A percentile compares a stretch with the other conserved stretches of the same genome.
Conservation (phyloP, 2,329 filamentous ascomycete species). For the Talaromyces sp. region DNA sequence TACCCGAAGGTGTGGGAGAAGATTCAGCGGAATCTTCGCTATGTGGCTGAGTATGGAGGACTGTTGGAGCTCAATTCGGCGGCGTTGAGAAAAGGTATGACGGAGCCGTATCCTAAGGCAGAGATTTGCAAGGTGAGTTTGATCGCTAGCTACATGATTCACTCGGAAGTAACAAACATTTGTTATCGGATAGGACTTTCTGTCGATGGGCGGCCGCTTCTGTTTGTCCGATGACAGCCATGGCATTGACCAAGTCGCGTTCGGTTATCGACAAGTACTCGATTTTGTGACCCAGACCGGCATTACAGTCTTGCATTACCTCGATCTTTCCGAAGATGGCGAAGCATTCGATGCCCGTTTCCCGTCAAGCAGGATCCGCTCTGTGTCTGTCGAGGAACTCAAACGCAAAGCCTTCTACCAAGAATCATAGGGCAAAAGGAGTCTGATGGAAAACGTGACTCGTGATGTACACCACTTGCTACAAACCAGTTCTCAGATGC, state of each 20-base stretch:
- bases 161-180: conserved; percentile 17
- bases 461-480: background rate
- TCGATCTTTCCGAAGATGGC: conserved; percentile 24
- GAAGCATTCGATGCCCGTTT: conserved; percentile 33
- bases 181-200: conserved; percentile 57
- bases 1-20: conserved; percentile 68
- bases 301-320: conserved; percentile 38
- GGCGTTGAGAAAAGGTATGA: conserved; percentile 81
- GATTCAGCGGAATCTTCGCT: conserved; percentile 69
- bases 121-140: conserved; percentile 60
- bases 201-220: conserved; percentile 71
- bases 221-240: conserved; percentile 96
- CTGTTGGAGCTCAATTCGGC: conserved; percentile 87
- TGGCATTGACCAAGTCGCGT: conserved; percentile 78
- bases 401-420: conserved; percentile 21
- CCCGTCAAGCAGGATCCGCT: conserved; percentile 33
- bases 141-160: conserved; percentile 12
- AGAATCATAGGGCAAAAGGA: background rate
- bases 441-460: background rate
- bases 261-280: conserved; percentile 71
- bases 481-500: background rate
- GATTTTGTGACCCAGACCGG: conserved; percentile 60
- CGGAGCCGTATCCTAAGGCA: conserved; percentile 80
- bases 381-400: conserved; percentile 33
- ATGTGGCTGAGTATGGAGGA: conserved; percentile 69